Evolutionary conservation across 495 filamentous ascomycete species (phyloP).

Genomic region (Bacidia rubella): DNA sequence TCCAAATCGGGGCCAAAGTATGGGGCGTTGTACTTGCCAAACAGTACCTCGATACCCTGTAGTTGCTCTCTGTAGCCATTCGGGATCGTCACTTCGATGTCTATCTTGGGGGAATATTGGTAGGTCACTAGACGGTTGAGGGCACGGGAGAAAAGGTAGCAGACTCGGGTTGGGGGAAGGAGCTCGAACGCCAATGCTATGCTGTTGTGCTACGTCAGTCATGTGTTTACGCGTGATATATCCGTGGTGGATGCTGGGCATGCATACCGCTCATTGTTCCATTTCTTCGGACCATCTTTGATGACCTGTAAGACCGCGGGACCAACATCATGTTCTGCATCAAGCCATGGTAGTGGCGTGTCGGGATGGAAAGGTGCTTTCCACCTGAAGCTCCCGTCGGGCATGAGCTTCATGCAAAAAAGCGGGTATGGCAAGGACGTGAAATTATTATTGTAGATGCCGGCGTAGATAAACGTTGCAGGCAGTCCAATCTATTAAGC

Average conservation of each 20-base stretch:
- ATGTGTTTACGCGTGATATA: constrained; percentile 6
- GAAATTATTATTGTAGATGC: constrained; percentile 99
- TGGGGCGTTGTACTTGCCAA: constrained; percentile 46
- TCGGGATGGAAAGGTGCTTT: constrained; percentile 86
- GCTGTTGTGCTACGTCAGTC: constrained; percentile 27
- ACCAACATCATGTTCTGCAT: constrained; percentile 92
- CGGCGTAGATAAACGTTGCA: constrained; percentile 85
- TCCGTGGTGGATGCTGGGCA: constrained; percentile 4
- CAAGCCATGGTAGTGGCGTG: constrained; percentile 83
- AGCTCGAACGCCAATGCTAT: constrained; percentile 89
- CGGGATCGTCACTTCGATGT: constrained; percentile 75
- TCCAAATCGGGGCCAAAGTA: constrained; percentile 56
- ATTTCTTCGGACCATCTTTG: constrained; percentile 80
- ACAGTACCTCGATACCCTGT: constrained; percentile 49
- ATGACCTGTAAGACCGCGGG: constrained; percentile 90
- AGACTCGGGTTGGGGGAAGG: constrained; percentile 70
- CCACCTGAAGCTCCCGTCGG: constrained; percentile 82
- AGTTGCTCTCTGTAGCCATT: constrained; percentile 84
- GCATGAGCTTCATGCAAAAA: constrained; percentile 79
- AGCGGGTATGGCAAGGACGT: constrained; percentile 84
- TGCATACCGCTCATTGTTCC: constrained; percentile 33
- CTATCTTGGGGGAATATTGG: constrained; percentile 54
- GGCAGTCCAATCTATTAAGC: constrained; percentile 48
- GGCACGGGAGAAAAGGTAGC: constrained; percentile 63
- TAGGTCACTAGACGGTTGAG: constrained; percentile 67